phyloP scores from a whole-genome alignment of 2,329 filamentous ascomycete genomes.

The Aureobasidium sp. region DNA sequence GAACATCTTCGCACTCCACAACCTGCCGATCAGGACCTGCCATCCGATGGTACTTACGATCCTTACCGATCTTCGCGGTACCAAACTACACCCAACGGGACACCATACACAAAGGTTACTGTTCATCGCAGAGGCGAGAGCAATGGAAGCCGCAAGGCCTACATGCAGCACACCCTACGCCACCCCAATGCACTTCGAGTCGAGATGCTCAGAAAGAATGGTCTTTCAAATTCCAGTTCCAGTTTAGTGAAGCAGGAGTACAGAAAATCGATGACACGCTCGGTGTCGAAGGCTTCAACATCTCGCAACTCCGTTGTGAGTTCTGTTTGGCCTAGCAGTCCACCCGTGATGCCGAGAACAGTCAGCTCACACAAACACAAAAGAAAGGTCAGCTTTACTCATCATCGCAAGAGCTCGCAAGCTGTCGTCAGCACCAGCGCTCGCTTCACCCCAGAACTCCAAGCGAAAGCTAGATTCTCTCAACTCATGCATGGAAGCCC shows the following conservation, averaged over 20 bases:
- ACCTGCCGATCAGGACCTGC: conserved; percentile 39
- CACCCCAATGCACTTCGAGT: conserved; percentile 35
- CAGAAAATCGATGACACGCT: conserved; percentile 15
- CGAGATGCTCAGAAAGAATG: conserved; percentile 27
- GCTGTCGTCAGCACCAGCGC: conserved; percentile 29
- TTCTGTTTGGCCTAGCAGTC: conserved; percentile 39
- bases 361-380: conserved; percentile 44
- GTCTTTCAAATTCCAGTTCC: conserved; percentile 24
- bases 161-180: conserved; percentile 28
- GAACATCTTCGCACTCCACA: conserved; percentile 40
- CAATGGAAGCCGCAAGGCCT: conserved; percentile 29
- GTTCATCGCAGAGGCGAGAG: conserved; percentile 47
- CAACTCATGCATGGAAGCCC: conserved; percentile 15
- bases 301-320: conserved; percentile 37
- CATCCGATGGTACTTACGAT: conserved; percentile 62
- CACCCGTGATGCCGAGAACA: conserved; percentile 26
- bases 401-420: conserved; percentile 40
- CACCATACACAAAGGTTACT: conserved; percentile 53
- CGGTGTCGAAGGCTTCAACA: conserved; percentile 26
- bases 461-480: conserved; percentile 23
- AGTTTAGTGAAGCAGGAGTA: conserved; percentile 17
- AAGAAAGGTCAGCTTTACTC: conserved; percentile 50
- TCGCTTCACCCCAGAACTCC: conserved; percentile 24
- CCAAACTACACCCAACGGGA: conserved; percentile 27
- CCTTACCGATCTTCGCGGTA: conserved; percentile 66